Evolutionary conservation across 2,329 filamentous ascomycete species (phyloP), one percentile per base, ranked within the genome.

Genomic region (Diaporthe sp.): DNA sequence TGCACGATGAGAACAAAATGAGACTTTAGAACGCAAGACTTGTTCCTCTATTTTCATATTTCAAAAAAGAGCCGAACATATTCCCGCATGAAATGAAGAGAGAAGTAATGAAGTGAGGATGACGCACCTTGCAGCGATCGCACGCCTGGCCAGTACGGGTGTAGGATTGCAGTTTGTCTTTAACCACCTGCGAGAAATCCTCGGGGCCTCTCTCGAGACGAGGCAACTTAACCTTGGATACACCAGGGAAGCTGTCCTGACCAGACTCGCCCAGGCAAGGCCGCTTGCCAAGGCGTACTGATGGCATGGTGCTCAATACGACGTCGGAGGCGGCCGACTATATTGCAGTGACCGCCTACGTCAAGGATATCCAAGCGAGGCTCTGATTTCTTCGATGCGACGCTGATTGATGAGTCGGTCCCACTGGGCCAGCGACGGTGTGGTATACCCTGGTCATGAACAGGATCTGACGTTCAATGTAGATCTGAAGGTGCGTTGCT

Each of bases 71-170:
- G 37, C 30, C 27, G 35, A 0, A 25, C n/a, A 19, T 44, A n/a
- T n/a, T n/a, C n/a, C 27, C 7, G 9, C 19, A 3, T 50, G 44
- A 2, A 51, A 1, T 27, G n/a, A 51, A 3, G 15, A 37, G 47
- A 50, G 30, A 8, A 51, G 22, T 44, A 35, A 8, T 1, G 27
- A n/a, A 27, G 44, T 9, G 51, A 66, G 22, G 9, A 9, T 44
- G 17, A 75, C 88, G 78, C 83, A 94, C 93, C 89, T 96, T 97
- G 88, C 95, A 97, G 72, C 95, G 89, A 84, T 97, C 94, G 87
- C 94, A 97, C 42, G 94, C 94, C 84, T 97, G 94, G 13, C 94
- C 94, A 0, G 94, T 97, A 73, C 89, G 85, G 30, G 88, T 89
- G 76, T 89, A 89, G 4, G 87, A 86, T 76, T 88, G 86, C 58